Conservation (phyloP, 306 rosid genomes). For the Luffa acutangula region DNA sequence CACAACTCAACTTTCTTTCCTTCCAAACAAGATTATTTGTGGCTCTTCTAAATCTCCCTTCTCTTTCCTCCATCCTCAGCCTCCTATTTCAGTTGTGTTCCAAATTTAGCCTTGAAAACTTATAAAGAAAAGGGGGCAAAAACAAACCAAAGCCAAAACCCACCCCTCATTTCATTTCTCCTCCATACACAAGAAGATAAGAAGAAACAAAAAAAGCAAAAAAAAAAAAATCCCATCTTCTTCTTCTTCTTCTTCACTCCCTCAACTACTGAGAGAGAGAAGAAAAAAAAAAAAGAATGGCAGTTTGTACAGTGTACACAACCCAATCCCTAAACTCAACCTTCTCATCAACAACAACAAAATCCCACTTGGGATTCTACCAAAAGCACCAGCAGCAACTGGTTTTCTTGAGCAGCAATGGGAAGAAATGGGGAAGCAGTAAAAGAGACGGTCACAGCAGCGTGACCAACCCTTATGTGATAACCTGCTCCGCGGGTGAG, state of each 20-base stretch:
- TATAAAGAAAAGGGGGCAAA: neutral
- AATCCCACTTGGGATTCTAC: constrained; percentile 48
- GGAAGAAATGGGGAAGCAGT: constrained; percentile 15
- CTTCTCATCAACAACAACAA: constrained; percentile 42
- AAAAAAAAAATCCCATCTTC: constrained; percentile 9
- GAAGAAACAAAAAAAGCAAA: neutral
- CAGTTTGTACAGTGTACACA: constrained; percentile 74
- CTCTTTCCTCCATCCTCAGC: constrained; percentile 28
- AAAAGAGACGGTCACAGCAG: constrained; percentile 6
- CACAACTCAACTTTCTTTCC: constrained; percentile 18
- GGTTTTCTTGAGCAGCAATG: constrained; percentile 45
- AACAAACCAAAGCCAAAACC: neutral
- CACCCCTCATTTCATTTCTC: constrained; percentile 20
- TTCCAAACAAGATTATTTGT: constrained; percentile 21
- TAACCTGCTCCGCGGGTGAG: constrained; percentile 51
- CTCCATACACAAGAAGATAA: constrained; percentile 1
- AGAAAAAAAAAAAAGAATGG: constrained; percentile 7
- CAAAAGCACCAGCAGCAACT: constrained; percentile 38
- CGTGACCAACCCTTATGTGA: constrained; percentile 22
- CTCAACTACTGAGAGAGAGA: constrained; percentile 15
- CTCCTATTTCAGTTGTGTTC: constrained; percentile 2
- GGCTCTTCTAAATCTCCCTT: constrained; percentile 28
- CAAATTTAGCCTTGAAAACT: neutral
- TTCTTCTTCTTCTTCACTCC: constrained; percentile 17
- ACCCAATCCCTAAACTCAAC: constrained; percentile 67